Percentiles rank a stretch among this genome's conserved stretches.
Conservation (phyloP, 139 green algal species). For the Mychonastes homosphaera region DNA sequence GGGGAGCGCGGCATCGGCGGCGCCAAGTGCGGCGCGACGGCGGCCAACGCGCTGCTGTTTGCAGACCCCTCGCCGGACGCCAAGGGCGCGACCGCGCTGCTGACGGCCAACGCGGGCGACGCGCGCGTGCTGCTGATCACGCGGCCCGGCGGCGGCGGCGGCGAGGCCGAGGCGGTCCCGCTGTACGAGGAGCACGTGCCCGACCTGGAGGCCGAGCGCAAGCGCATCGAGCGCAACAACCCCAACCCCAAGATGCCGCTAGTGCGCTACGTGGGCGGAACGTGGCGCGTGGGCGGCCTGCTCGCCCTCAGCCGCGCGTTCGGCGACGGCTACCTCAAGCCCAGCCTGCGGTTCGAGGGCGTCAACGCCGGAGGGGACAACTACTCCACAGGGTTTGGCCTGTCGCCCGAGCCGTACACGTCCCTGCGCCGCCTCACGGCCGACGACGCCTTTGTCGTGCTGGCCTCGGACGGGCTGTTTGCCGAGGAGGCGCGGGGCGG, state of each 20-base stretch:
- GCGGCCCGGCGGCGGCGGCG: too few relatives aligned
- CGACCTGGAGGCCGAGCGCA: slow-evolving; percentile 63
- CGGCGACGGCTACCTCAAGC: slow-evolving; percentile 91
- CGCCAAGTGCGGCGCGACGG: slow-evolving; percentile 77
- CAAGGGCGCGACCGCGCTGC: slow-evolving; percentile 28
- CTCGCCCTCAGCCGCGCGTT: slow-evolving; percentile 90
- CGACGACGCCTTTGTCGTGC: slow-evolving; percentile 64
- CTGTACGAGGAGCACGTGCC: slow-evolving; percentile 85
- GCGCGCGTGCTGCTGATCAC: slow-evolving; percentile 67
- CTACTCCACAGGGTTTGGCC: slow-evolving; percentile 73
- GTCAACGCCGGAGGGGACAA: slow-evolving; percentile 46
- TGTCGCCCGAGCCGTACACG: slow-evolving; percentile 68
- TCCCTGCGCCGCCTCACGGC: slow-evolving; percentile 42
- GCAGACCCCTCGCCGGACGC: slow-evolving; percentile 2
- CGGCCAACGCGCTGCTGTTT: slow-evolving; percentile 42
- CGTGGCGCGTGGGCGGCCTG: slow-evolving; percentile 88
- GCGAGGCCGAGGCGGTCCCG: slow-evolving; percentile 45
- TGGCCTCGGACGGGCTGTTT: slow-evolving; percentile 78
- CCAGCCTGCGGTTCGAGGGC: slow-evolving; percentile 81
- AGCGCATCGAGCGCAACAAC: slow-evolving; percentile 87
- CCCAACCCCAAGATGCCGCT: slow-evolving; percentile 80
- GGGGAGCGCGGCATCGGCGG: slow-evolving; percentile 78
- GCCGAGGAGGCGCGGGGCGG: slow-evolving; percentile 73
- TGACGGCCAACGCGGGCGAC: slow-evolving; percentile 85
- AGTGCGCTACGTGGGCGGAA: slow-evolving; percentile 63